Base-by-base conservation (phyloP, 1,139 yeast species). In the Scheffersomyces illinoinensis region DNA sequence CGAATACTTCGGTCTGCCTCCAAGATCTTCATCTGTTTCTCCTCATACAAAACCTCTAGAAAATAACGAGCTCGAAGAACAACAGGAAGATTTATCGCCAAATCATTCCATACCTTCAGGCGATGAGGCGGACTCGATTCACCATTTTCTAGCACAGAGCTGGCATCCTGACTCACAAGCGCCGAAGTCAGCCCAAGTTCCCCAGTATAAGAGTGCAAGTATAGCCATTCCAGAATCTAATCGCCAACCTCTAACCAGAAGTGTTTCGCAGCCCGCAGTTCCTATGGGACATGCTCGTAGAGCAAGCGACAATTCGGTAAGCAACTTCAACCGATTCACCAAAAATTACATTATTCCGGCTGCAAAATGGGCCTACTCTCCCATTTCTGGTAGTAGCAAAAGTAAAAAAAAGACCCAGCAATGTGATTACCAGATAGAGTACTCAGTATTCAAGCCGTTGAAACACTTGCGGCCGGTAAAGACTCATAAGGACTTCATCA, bases 361-460 rank as follows among this genome's bases (percentile, higher is more conserved):
- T 18, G 75, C 67, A 18, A 64, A 62, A 53, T 65, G 68, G 67
- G 67, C 66, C 4, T 64, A 63, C 52, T 60, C 66, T 1, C 67
- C 68, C 3, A 56, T 64, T 20, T 23, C 61, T 7, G 53, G 54
- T n/a, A 51, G 54, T 24, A 24, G 24, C 47, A 57, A 54, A 26
- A 51, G 54, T 24, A 53, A 49, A 14, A n/a, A 47, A 14, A 49
- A 46, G 4, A 47, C 6, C 8, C 52, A 48, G 6, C 58, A 58
- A 7, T 20, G 26, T 66, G 46, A 66, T 60, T 61, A 65, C 56
- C 80, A 76, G 58, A 83, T 84, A 46, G 82, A 82, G 63, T 84
- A 84, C 64, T 81, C 87, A 1, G 87, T 85, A 4, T 85, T 85
- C 71, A 79, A 77, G 61, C 73, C 83, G 3, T 69, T 79, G 7